A percentile compares a stretch with the other conserved stretches of the same genome.
Evolutionary conservation across 805 yeast genomes (phyloP).

Genomic region (Kodamaea kaohsiungensis): DNA sequence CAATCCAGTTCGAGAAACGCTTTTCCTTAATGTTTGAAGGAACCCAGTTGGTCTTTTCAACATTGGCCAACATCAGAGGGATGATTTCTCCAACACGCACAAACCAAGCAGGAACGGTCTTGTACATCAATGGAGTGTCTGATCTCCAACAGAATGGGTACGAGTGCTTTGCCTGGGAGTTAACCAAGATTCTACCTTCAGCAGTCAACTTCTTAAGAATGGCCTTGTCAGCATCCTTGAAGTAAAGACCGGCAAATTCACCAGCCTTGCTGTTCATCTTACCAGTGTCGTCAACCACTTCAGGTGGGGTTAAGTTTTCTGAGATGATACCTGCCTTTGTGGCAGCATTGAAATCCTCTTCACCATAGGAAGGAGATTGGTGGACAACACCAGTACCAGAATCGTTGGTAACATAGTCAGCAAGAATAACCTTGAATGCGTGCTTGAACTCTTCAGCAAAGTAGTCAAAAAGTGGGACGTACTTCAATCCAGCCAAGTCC

Average conservation of each 20-base stretch:
- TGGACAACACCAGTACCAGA: slow-evolving; percentile 99
- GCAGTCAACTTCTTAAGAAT: slow-evolving; percentile 85
- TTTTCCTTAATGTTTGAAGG: slow-evolving; percentile 89
- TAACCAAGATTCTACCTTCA: slow-evolving; percentile 70
- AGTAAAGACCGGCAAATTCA: slow-evolving; percentile 79
- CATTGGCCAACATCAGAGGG: slow-evolving; percentile 86
- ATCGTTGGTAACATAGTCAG: slow-evolving; percentile 84
- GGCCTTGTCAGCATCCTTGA: slow-evolving; percentile 91
- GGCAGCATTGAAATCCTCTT: slow-evolving; percentile 90
- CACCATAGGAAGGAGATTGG: slow-evolving; percentile 99
- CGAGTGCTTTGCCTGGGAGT: slow-evolving; percentile 87
- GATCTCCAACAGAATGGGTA: slow-evolving; percentile 99
- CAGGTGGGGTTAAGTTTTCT: slow-evolving; percentile 75
- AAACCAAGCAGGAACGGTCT: slow-evolving; percentile 99
- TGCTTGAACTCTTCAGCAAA: slow-evolving; percentile 71
- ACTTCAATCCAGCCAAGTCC: slow-evolving; percentile 75
- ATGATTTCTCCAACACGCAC: slow-evolving; percentile 84
- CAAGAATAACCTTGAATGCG: slow-evolving; percentile 82
- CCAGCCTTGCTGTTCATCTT: slow-evolving; percentile 65
- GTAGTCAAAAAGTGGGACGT: slow-evolving; percentile 81
- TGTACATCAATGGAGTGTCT: slow-evolving; percentile 93
- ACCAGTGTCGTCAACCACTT: slow-evolving; percentile 94
- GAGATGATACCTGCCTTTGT: slow-evolving; percentile 70
- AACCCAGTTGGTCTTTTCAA: slow-evolving; percentile 91
- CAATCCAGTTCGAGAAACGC: slow-evolving; percentile 97